phyloP scores from a whole-genome alignment of 768 basidiomycete species.

The Crucibulum laeve region DNA sequence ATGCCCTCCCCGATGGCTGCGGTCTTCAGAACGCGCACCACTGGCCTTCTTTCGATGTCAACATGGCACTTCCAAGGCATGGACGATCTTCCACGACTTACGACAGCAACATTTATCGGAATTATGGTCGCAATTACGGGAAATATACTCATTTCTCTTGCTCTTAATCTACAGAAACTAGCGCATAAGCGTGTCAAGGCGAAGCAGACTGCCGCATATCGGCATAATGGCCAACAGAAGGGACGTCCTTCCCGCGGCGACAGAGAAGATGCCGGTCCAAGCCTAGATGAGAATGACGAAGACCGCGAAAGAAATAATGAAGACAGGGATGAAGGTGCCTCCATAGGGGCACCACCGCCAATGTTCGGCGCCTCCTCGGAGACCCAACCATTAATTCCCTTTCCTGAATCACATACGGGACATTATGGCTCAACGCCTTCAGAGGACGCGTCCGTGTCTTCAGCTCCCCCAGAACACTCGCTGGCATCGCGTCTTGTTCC shows the following conservation, averaged over 20 bases:
- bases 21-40: too few species aligned
- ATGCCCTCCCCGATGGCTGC: too few species aligned
- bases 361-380: background rate
- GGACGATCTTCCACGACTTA: constrained; percentile 51
- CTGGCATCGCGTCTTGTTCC: background rate
- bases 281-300: constrained; percentile 23
- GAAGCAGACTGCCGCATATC: constrained; percentile 16
- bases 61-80: constrained; percentile 8
- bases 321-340: background rate
- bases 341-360: background rate
- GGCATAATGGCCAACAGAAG: constrained; percentile 5
- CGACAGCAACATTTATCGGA: constrained; percentile 60
- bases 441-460: background rate
- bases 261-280: constrained; percentile 7
- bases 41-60: too few species aligned
- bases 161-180: constrained; percentile 90
- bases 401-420: constrained; percentile 9
- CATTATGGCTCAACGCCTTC: constrained; percentile 20
- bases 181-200: constrained; percentile 71
- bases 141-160: constrained; percentile 85
- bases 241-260: constrained; percentile 3
- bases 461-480: background rate
- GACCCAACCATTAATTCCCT: constrained; percentile 6
- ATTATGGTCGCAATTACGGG: constrained; percentile 81
- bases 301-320: constrained; percentile 2